Percentiles rank a stretch among this genome's conserved stretches.
Conservation (phyloP, 78 protist species). For the Dictyostelium firmibasis region DNA sequence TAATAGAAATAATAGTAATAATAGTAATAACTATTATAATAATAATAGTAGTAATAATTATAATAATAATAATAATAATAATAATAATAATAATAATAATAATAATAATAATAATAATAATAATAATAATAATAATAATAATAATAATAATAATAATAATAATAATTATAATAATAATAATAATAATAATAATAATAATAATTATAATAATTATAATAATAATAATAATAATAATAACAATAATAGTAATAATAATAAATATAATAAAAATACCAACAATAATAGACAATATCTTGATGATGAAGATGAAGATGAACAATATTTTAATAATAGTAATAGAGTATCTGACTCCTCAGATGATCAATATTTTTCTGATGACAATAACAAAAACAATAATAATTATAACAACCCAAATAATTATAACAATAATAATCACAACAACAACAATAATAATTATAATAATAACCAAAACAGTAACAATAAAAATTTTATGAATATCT, state of each 20-base stretch:
- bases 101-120: neutral
- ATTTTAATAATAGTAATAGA: neutral
- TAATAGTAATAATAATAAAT: neutral
- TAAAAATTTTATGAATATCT: neutral
- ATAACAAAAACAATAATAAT: neutral
- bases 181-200: neutral
- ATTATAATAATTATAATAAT: neutral
- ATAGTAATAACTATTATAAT: neutral
- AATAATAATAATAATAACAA: neutral
- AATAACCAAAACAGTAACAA: neutral
- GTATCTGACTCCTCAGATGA: neutral
- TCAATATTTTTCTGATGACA: conserved; percentile 5
- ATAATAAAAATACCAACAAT: neutral
- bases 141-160: neutral
- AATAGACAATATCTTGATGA: neutral
- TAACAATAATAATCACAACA: neutral
- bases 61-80: neutral
- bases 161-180: neutral
- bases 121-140: neutral
- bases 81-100: neutral
- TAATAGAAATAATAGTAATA: neutral
- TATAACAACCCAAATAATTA: neutral
- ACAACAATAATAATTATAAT: neutral
- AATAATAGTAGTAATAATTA: neutral
- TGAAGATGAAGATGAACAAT: neutral